Conservation (phyloP, 495 filamentous ascomycete species). For the Tetracladium marchalianum region DNA sequence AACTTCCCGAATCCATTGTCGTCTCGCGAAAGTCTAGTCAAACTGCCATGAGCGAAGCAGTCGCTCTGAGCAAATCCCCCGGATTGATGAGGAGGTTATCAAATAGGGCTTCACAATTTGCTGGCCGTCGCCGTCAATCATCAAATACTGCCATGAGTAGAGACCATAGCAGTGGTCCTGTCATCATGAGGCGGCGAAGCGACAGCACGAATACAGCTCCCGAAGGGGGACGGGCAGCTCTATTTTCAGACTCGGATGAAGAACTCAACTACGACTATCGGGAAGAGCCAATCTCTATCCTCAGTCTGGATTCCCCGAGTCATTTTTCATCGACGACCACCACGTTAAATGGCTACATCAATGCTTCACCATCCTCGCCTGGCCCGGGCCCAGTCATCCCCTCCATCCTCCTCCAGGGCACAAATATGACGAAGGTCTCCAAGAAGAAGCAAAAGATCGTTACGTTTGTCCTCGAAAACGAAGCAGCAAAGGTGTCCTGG, state of each 20-base stretch:
- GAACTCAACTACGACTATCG: conserved; percentile 34
- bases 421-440: conserved; percentile 66
- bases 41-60: conserved; percentile 43
- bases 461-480: conserved; percentile 66
- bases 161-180: conserved; percentile 80
- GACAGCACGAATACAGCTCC: conserved; percentile 64
- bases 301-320: conserved; percentile 20
- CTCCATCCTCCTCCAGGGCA: conserved; percentile 62
- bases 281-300: conserved; percentile 15
- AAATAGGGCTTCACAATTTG: conserved; percentile 16
- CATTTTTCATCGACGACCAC: conserved; percentile 28
- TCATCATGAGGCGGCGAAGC: conserved; percentile 75
- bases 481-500: conserved; percentile 80
- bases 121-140: conserved; percentile 50
- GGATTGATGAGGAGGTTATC: conserved; percentile 23
- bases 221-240: conserved; percentile 41
- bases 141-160: conserved; percentile 62
- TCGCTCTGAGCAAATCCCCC: conserved; percentile 39
- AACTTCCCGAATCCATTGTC: conserved; percentile 46
- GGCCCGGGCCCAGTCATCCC: conserved; percentile 61
- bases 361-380: conserved; percentile 14
- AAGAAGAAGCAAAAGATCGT: conserved; percentile 69
- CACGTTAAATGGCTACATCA: conserved; percentile 27
- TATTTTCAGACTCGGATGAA: conserved; percentile 58
- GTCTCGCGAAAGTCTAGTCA: conserved; percentile 27